phyloP scores from a whole-genome alignment of 106 monocot species.

The Dendrobium catenatum region DNA sequence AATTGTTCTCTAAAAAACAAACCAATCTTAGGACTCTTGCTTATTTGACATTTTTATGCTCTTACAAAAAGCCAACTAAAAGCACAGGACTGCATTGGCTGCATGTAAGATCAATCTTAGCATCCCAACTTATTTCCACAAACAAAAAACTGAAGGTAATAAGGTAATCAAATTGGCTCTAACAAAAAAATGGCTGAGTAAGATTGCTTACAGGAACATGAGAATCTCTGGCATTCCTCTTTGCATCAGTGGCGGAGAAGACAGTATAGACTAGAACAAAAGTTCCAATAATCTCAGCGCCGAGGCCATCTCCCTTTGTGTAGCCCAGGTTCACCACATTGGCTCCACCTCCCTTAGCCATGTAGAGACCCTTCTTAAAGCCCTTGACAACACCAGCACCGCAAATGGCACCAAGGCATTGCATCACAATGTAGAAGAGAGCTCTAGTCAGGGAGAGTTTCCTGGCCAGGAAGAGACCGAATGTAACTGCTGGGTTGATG shows the following conservation, averaged over 20 bases:
- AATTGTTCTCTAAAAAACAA: too few relatives aligned
- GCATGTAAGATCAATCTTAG: too few relatives aligned
- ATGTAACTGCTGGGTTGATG: constrained; percentile 52
- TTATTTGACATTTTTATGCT: too few relatives aligned
- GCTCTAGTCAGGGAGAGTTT: constrained; percentile 53
- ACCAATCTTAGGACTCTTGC: too few relatives aligned
- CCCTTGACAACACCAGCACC: constrained; percentile 59
- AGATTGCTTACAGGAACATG: constrained; percentile 42
- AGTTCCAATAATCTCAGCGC: constrained; percentile 7
- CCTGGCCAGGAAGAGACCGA: constrained; percentile 55
- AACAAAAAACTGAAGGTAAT: too few relatives aligned
- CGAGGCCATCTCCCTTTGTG: constrained; percentile 41
- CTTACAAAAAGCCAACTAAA: too few relatives aligned
- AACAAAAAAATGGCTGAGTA: not conserved
- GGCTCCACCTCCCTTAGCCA: constrained; percentile 37
- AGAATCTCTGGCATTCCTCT: constrained; percentile 57
- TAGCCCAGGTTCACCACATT: constrained; percentile 33
- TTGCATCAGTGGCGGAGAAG: constrained; percentile 65
- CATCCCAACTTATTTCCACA: too few relatives aligned
- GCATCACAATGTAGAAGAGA: constrained; percentile 52
- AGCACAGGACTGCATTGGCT: too few relatives aligned
- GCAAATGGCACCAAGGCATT: constrained; percentile 50
- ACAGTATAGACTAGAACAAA: constrained; percentile 10
- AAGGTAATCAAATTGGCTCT: too few relatives aligned
- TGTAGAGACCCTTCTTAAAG: constrained; percentile 33